These are phyloP conservation scores for Calonectria fujianensis DNA, from an alignment of 2,329 filamentous ascomycete genomes.

Conservation along the genomic window DNA sequence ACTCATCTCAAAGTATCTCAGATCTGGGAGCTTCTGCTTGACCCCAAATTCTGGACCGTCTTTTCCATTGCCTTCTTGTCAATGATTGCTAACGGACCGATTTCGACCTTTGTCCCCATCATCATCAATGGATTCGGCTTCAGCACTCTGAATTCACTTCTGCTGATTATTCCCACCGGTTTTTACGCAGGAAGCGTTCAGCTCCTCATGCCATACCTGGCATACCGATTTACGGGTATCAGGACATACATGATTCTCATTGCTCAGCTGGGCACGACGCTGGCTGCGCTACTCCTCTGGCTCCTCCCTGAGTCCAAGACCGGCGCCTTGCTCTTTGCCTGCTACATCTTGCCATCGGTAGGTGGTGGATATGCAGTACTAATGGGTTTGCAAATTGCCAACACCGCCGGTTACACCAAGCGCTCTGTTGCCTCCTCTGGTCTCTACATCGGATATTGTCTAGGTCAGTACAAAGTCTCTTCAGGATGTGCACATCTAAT, in stretches of 20 bases:
- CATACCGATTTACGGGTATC: constrained; percentile 60
- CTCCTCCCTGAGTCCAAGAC: constrained; percentile 43
- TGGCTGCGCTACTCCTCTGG: constrained; percentile 52
- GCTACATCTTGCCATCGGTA: constrained; percentile 67
- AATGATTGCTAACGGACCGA: constrained; percentile 66
- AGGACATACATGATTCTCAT: constrained; percentile 63
- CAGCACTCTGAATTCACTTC: constrained; percentile 63
- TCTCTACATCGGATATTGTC: constrained; percentile 70
- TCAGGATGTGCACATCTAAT: background rate
- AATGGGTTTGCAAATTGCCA: constrained; percentile 64
- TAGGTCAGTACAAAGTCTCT: constrained; percentile 54
- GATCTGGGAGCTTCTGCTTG: constrained; percentile 59
- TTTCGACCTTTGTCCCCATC: constrained; percentile 66
- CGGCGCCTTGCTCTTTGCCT: constrained; percentile 68
- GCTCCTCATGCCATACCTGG: constrained; percentile 63
- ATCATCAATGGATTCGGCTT: constrained; percentile 68
- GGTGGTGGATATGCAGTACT: constrained; percentile 69
- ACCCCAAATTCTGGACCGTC: constrained; percentile 62
- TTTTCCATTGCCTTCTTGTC: constrained; percentile 61
- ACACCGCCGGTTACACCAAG: constrained; percentile 72
- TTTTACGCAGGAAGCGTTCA: constrained; percentile 61
- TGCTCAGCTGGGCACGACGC: constrained; percentile 64
- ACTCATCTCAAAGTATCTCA: constrained; percentile 66
- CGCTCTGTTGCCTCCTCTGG: constrained; percentile 68
- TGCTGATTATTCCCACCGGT: constrained; percentile 60